A percentile compares a stretch with the other conserved stretches of the same genome.
Evolutionary conservation across 352 stramenopile species (phyloP).

Genomic region (Pythium apleroticum): DNA sequence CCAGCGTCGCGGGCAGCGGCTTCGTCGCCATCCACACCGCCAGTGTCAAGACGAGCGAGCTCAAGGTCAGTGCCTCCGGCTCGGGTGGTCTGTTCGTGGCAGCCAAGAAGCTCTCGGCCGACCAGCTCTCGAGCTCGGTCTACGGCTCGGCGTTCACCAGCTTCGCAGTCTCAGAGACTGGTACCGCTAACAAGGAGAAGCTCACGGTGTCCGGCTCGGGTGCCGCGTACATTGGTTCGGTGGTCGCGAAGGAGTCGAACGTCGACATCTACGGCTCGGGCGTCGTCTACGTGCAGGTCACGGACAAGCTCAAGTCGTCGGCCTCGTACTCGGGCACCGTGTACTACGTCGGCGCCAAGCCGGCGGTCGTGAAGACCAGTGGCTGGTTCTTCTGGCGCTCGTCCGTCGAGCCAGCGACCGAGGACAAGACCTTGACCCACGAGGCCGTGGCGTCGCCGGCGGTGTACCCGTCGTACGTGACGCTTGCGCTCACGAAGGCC

Average conservation of each 20-base stretch:
- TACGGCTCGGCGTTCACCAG: slow-evolving; percentile 48
- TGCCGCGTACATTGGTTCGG: slow-evolving; percentile 44
- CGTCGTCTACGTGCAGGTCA: slow-evolving; percentile 48
- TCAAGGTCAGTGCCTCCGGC: slow-evolving; percentile 22
- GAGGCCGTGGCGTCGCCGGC: slow-evolving; percentile 20
- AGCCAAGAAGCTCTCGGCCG: slow-evolving; percentile 32
- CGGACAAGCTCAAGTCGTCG: slow-evolving; percentile 44
- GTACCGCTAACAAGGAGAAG: slow-evolving; percentile 43
- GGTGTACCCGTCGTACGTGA: slow-evolving; percentile 24
- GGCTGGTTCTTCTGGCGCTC: slow-evolving; percentile 59
- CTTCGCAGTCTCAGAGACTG: slow-evolving; percentile 34
- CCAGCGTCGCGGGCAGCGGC: slow-evolving; percentile 19
- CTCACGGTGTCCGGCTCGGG: slow-evolving; percentile 51
- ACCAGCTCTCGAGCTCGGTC: slow-evolving; percentile 43
- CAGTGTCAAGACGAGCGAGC: slow-evolving; percentile 24
- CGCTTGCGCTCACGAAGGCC: slow-evolving; percentile 21
- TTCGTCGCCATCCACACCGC: slow-evolving; percentile 18
- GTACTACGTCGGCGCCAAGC: slow-evolving; percentile 45
- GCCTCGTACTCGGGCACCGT: slow-evolving; percentile 55
- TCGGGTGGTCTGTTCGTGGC: slow-evolving; percentile 32
- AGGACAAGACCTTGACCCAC: slow-evolving; percentile 43
- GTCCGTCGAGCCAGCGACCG: slow-evolving; percentile 39
- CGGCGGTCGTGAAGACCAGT: slow-evolving; percentile 43
- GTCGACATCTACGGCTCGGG: slow-evolving; percentile 51
- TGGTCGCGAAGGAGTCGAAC: slow-evolving; percentile 35